Evolutionary conservation across 306 rosid genomes (phyloP), one percentile per base, ranked within the genome.

Genomic region (Quercus bicolor): DNA sequence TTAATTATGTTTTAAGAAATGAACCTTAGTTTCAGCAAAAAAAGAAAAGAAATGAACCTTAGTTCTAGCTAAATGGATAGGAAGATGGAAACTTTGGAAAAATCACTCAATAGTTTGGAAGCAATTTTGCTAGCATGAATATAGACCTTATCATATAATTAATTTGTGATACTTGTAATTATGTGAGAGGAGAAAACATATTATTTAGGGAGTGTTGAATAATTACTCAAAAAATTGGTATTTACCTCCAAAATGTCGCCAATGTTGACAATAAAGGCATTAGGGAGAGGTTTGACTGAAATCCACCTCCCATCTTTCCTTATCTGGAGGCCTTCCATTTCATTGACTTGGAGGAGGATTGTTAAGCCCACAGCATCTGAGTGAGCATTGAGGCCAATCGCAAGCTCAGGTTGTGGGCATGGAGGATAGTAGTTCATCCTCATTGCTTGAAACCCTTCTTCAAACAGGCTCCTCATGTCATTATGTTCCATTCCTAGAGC

Each of bases 351-450:
- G 59, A 77, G 83, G 31, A 84, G 86, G 65, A 84, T 81, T 11
- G 90, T 84, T 18, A 87, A 18, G 34, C 33, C 84, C 5, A 2
- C 45, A 0, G 62, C 14, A 62, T 84, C 90, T 1, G 86, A 81
- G 55, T 82, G 84, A 65, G 79, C 55, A 48, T 20, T 81, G 70
- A 87, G 59, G 23, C 86, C 90, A 24, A 74, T 77, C 2, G 43
- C 88, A 34, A 74, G 62, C 10, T 86, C 85, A 8, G 89, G 84
- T 13, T 82, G 80, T 4, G 84, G 84, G 70, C 89, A 82, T 55
- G 84, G 89, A 53, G 88, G 84, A 77, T 85, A 82, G 56, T 76
- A 85, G 45, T 85, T 85, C 77, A 85, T 82, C 16, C 89, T 82
- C 64, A 83, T 40, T 18, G 34, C 23, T 1, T 79, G 76, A 19